A percentile compares a stretch with the other conserved stretches of the same genome.
phyloP scores from a whole-genome alignment of 75 land plant species.

The Azolla pinnata region DNA sequence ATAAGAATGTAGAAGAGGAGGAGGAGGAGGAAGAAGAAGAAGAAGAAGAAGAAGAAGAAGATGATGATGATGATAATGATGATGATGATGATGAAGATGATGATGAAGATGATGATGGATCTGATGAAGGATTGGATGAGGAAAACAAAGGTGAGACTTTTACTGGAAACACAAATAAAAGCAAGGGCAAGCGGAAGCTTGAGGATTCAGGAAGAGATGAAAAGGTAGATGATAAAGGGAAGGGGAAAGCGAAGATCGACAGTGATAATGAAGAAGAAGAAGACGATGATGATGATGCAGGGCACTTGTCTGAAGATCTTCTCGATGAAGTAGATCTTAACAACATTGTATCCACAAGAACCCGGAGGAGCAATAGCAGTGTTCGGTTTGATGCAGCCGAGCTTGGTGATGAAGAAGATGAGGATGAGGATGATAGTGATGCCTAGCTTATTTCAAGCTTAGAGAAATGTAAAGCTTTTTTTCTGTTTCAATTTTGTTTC shows the following conservation, averaged over 20 bases:
- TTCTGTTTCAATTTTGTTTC: too few species aligned
- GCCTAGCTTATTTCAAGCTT: too few species aligned
- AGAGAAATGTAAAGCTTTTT: too few species aligned
- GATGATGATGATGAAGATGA: neutral
- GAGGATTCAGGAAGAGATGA: neutral
- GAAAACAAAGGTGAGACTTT: neutral
- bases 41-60: neutral
- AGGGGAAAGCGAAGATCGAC: constrained; percentile 15
- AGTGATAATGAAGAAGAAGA: constrained; percentile 6
- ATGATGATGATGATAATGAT: neutral
- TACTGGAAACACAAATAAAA: neutral
- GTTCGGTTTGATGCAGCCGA: constrained; percentile 4
- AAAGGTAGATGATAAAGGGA: constrained; percentile 12
- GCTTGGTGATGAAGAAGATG: constrained; percentile 7
- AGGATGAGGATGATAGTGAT: constrained; percentile 17
- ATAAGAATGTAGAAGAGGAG: neutral
- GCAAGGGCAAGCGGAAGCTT: neutral
- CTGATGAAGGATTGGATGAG: neutral
- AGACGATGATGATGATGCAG: constrained; percentile 14
- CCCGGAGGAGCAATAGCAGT: constrained; percentile 21
- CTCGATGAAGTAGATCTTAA: constrained; percentile 21
- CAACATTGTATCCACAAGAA: constrained; percentile 22
- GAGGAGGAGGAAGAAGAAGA: neutral
- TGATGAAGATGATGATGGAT: neutral
- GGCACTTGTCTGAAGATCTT: constrained; percentile 26